Evolutionary conservation across 352 stramenopile genomes (phyloP), one percentile per base, ranked within the genome.

Genomic region (Thraustochytrium sp.): DNA sequence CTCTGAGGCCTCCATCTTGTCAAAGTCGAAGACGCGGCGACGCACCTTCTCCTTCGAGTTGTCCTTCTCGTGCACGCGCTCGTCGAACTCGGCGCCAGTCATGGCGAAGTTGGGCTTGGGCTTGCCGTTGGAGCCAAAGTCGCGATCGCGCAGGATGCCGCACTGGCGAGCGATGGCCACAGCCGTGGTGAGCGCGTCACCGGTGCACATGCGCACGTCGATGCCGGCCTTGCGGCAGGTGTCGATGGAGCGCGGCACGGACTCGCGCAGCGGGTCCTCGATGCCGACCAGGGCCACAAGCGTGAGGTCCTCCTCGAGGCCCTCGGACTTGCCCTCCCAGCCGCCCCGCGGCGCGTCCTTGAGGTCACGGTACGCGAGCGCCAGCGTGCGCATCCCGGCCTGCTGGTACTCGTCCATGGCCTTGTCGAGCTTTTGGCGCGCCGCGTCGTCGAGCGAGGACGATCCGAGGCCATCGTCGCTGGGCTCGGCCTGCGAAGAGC

Each of bases 181-280:
- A 23, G 96, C 96, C 29, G 97, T 99, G 76, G 98, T 91, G 73
- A 98, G 95, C 84, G 98, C 98, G 88, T 99, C 97, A 68, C 97
- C 97, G 4, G 97, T 99, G 80, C 98, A 95, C 96, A 99, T 99
- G 44, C 96, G 94, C 51, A 99, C 96, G 87, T 97, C 97, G 85
- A 99, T 99, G 36, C 97, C 97, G 5, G 96, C 96, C 21, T 89
- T 88, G 86, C 97, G 94, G 87, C 96, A 99, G 55, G 92, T 92
- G 21, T 89, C 87, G 36, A 99, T 96, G 13, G 96, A 91, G 54
- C 97, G 91, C 31, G 92, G 92, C 37, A 99, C 96, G 85, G 98
- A 95, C 0, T 89, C 88, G 23, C 95, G 93, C 51, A 98, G 89
- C 3, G 97, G 97, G 86, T 99, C 97, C 84, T 97, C 48, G 64